These are phyloP conservation scores for Cyberlindnera mrakii DNA, from an alignment of 805 yeast genomes.

Conservation along the genomic window DNA sequence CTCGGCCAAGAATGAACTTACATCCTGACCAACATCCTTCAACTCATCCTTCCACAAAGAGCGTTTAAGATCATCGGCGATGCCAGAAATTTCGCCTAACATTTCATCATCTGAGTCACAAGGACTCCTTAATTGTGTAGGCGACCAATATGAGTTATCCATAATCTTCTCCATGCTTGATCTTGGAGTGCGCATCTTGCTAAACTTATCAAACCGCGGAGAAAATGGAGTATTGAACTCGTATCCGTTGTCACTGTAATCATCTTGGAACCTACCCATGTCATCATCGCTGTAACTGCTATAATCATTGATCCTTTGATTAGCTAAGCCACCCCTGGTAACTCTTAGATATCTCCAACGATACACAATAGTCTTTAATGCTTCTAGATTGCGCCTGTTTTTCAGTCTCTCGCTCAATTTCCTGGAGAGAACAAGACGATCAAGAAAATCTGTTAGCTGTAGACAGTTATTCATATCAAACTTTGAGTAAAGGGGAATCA, in stretches of 20 bases:
- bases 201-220: neutral
- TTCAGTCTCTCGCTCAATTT: constrained; percentile 42
- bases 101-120: constrained; percentile 4
- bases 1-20: constrained; percentile 2
- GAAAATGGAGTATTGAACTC: constrained; percentile 3
- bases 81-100: constrained; percentile 9
- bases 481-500: constrained; percentile 69
- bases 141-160: constrained; percentile 16
- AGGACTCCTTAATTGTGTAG: neutral
- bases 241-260: neutral
- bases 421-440: constrained; percentile 50
- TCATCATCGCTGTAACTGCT: neutral
- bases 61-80: constrained; percentile 12
- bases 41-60: constrained; percentile 18
- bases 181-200: constrained; percentile 6
- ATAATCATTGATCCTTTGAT: neutral
- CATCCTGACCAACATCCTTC: constrained; percentile 10
- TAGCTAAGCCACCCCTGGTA: neutral
- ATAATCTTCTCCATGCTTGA: constrained; percentile 1
- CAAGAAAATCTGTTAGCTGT: constrained; percentile 64
- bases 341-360: constrained; percentile 28
- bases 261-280: neutral
- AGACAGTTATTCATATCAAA: constrained; percentile 76
- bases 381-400: constrained; percentile 27
- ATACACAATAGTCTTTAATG: constrained; percentile 29